Evolutionary conservation across 352 stramenopile species (phyloP).

Genomic region (Phytophthora constricta): DNA sequence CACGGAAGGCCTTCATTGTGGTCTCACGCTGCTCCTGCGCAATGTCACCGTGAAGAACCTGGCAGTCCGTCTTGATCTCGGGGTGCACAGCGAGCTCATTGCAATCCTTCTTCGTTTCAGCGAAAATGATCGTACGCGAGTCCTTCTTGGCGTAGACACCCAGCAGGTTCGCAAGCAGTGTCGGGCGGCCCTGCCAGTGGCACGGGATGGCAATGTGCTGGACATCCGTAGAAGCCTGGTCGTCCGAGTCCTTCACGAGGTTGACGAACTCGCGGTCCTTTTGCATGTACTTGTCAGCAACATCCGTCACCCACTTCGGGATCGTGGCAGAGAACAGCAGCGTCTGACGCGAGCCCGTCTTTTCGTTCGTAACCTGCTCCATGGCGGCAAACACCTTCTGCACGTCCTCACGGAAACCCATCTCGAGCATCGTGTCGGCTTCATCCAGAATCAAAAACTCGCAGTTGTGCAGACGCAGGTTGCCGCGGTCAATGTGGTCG

Average conservation of each 20-base stretch:
- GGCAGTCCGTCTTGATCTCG: slow-evolving; percentile 86
- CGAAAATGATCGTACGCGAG: slow-evolving; percentile 94
- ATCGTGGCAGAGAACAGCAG: slow-evolving; percentile 96
- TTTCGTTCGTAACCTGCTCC: slow-evolving; percentile 69
- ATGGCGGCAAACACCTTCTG: slow-evolving; percentile 93
- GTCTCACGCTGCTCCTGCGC: slow-evolving; percentile 96
- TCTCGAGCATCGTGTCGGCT: slow-evolving; percentile 96
- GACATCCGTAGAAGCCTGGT: slow-evolving; percentile 91
- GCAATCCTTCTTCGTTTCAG: slow-evolving; percentile 95
- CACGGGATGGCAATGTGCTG: slow-evolving; percentile 94
- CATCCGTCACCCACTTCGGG: slow-evolving; percentile 92
- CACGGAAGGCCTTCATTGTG: slow-evolving; percentile 97
- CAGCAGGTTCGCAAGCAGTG: slow-evolving; percentile 75
- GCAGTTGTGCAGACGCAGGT: slow-evolving; percentile 87
- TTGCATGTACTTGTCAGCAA: slow-evolving; percentile 92
- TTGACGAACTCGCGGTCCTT: slow-evolving; percentile 91
- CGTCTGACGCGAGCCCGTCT: slow-evolving; percentile 72
- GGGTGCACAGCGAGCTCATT: slow-evolving; percentile 93
- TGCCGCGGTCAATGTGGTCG: slow-evolving; percentile 93
- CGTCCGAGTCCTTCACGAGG: slow-evolving; percentile 90
- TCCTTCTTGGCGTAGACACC: slow-evolving; percentile 90
- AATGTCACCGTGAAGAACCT: slow-evolving; percentile 97
- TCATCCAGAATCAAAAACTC: slow-evolving; percentile 95
- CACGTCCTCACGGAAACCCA: slow-evolving; percentile 96
- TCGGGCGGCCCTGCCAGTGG: slow-evolving; percentile 90